phyloP scores from a whole-genome alignment of 2,329 filamentous ascomycete species.

The Epichloe amarillans region DNA sequence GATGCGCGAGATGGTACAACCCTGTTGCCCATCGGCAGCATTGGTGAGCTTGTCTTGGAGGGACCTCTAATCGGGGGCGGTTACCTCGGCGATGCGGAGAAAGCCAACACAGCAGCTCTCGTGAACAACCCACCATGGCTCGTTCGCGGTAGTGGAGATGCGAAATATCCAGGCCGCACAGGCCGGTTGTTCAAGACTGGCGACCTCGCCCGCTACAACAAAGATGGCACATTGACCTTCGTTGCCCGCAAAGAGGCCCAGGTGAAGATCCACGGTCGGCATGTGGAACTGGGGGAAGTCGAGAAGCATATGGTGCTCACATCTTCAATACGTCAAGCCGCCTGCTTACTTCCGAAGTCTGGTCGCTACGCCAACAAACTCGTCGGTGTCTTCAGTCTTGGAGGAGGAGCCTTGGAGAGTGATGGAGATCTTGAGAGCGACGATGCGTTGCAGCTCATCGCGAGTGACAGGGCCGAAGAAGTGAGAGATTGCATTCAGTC shows the following conservation, averaged over 20 bases:
- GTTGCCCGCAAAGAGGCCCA: conserved; percentile 40
- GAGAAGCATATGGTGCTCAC: conserved; percentile 7
- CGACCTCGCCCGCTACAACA: conserved; percentile 14
- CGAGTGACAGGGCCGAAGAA: background rate
- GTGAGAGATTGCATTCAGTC: background rate
- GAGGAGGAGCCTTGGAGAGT: background rate
- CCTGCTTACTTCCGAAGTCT: background rate
- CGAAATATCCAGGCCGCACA: background rate
- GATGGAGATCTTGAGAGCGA: background rate
- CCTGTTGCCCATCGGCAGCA: conserved; percentile 10
- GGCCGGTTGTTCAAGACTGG: conserved; percentile 12
- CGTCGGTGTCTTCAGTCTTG: conserved; percentile 5
- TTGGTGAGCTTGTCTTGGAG: conserved; percentile 17
- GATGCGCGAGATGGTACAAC: conserved; percentile 7
- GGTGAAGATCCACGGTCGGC: conserved; percentile 41
- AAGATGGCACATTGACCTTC: conserved; percentile 24
- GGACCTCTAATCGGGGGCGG: conserved; percentile 12
- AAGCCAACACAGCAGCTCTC: conserved; percentile 3
- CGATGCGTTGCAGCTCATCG: background rate
- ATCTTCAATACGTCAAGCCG: background rate
- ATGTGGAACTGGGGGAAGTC: conserved; percentile 29
- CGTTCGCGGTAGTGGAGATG: conserved; percentile 1
- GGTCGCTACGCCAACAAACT: conserved; percentile 3
- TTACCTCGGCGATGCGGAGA: conserved; percentile 11
- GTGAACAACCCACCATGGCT: conserved; percentile 7